Evolutionary conservation across 345 rosid species (phyloP), one percentile per base, ranked within the genome.

Genomic region (Dipteronia sinensis): DNA sequence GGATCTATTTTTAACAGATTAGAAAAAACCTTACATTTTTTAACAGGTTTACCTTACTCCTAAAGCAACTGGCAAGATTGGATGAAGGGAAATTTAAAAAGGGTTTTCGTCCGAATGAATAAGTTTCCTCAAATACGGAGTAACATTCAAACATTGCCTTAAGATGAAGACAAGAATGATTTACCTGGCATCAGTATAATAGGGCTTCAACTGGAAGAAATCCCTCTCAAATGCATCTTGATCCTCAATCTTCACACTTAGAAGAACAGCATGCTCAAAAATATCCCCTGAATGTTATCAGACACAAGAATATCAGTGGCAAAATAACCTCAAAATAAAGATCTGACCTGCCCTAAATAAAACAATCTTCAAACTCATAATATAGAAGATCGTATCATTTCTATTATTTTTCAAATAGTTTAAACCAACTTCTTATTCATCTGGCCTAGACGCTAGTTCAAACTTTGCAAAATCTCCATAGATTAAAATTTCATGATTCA

Each of bases 221-320:
- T 96, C 95, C 75, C 98, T 89, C 89, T 96, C 98, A 87, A 96
- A 96, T 40, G 93, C 97, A 80, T 91, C 97, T 85, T 96, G 97
- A 82, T 96, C 97, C 87, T 92, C 99, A 70, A 85, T 81, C 87
- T 90, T 90, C 20, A 96, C 97, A 59, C 98, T 91, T 3, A 96
- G 84, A 69, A 96, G 93, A 73, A 94, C 97, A 56, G 98, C 99
- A 67, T 89, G 97, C 90, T 94, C 98, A 70, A 88, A 91, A 47
- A 92, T 88, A 75, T 96, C 98, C 90, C 99, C 98, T 96, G 83
- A 19, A 46, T 75, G 46, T 67, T 15, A 16, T 11, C 55, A 7
- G 61, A 4, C 20, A 58, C 70, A 72, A 72, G 29, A 31, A 72
- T 40, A 66, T 58, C 59, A 77, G 80, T 42, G 42, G 6, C 25